phyloP scores from a whole-genome alignment of 169 alveolate genomes.

The Cryptosporidium felis region DNA sequence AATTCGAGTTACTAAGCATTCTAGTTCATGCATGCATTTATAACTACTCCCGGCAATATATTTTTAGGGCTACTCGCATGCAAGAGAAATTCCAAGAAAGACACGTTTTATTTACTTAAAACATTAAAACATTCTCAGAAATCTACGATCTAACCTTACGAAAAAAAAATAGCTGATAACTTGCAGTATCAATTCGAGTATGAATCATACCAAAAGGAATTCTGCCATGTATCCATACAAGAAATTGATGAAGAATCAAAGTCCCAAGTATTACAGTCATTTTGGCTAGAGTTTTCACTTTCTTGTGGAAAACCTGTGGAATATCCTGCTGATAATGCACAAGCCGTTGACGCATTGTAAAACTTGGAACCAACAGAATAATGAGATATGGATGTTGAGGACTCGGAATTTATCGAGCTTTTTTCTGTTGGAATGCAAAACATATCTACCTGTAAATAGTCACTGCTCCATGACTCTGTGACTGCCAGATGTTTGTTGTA shows the following conservation, averaged over 20 bases:
- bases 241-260: conserved; percentile 44
- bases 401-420: conserved; percentile 13
- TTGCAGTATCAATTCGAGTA: conserved; percentile 50
- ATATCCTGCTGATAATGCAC: conserved; percentile 3
- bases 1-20: too few species aligned
- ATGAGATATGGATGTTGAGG: conserved; percentile 1
- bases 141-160: too few species aligned
- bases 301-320: conserved; percentile 19
- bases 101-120: too few species aligned
- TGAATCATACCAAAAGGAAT: conserved; percentile 55
- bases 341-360: conserved; percentile 5
- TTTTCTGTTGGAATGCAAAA: conserved; percentile 31
- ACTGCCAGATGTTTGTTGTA: conserved; percentile 5
- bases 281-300: conserved; percentile 47
- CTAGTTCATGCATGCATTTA: too few species aligned
- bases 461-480: conserved; percentile 50
- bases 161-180: too few species aligned
- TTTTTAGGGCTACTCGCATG: too few species aligned
- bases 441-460: conserved; percentile 38
- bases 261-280: conserved; percentile 66
- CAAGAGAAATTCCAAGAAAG: too few species aligned
- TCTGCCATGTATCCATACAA: conserved; percentile 67
- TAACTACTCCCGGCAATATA: too few species aligned
- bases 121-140: too few species aligned
- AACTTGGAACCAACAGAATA: conserved; percentile 35